A percentile compares a stretch with the other conserved stretches of the same genome.
Conservation (phyloP, 768 basidiomycete species). For the Lactifluus volemus region DNA sequence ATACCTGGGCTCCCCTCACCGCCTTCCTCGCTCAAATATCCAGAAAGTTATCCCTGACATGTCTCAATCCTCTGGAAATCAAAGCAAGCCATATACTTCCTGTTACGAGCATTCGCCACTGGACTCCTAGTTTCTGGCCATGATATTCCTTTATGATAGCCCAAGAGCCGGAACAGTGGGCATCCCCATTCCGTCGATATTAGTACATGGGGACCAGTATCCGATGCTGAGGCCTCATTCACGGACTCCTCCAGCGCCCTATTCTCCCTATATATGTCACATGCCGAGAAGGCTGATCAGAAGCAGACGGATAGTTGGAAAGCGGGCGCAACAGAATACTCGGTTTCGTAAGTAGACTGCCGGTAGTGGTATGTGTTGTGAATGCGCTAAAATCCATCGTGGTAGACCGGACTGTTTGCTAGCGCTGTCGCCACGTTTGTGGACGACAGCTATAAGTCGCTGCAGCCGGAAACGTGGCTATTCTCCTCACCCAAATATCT, state of each 20-base stretch:
- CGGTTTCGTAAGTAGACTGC: slow-evolving; percentile 6
- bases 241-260: slow-evolving; percentile 2
- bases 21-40: too few species aligned
- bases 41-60: too few species aligned
- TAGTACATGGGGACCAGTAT: not conserved
- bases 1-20: too few species aligned
- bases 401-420: slow-evolving; percentile 15
- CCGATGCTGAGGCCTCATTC: not conserved
- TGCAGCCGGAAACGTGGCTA: not conserved
- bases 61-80: not conserved
- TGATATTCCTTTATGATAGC: not conserved
- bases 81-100: not conserved
- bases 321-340: slow-evolving; percentile 7
- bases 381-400: not conserved
- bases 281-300: slow-evolving; percentile 4
- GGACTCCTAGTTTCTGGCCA: too few species aligned
- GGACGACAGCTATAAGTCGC: slow-evolving; percentile 13
- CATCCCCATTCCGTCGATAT: not conserved
- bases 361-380: not conserved
- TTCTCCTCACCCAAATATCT: slow-evolving; percentile 14
- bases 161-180: too few species aligned
- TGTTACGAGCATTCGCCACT: too few species aligned
- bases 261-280: slow-evolving; percentile 9
- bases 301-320: not conserved
- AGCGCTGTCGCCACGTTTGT: slow-evolving; percentile 9